phyloP scores from a whole-genome alignment of 148 eudicot genomes.

The Amaranthus palmeri region DNA sequence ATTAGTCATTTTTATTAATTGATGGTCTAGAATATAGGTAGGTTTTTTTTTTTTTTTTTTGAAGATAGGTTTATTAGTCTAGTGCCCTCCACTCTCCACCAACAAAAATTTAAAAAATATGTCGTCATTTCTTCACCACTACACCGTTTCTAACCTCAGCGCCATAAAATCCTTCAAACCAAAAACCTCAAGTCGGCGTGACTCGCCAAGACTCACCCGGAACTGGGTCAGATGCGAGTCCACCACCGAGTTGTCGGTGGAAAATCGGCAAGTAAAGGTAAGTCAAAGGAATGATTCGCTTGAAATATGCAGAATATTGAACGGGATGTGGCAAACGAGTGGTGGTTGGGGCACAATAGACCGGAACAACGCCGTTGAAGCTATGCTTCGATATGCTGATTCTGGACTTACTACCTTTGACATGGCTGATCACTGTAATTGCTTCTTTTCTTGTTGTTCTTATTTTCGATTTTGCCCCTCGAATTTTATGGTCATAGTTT shows the following conservation, averaged over 20 bases:
- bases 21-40: too few species aligned
- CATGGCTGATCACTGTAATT: slow-evolving; percentile 82
- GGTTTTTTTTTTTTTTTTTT: too few species aligned
- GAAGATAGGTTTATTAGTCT: too few species aligned
- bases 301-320: slow-evolving; percentile 74
- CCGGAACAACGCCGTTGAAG: slow-evolving; percentile 74
- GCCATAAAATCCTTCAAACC: slow-evolving; percentile 22
- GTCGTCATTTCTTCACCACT: slow-evolving; percentile 11
- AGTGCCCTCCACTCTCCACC: neutral
- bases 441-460: neutral
- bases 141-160: slow-evolving; percentile 14
- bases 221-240: slow-evolving; percentile 40
- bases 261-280: slow-evolving; percentile 39
- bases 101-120: neutral
- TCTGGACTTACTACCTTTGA: slow-evolving; percentile 81
- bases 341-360: slow-evolving; percentile 97
- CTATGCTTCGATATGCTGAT: slow-evolving; percentile 83
- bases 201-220: slow-evolving; percentile 16
- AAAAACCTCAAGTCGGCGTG: slow-evolving; percentile 20
- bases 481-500: slow-evolving; percentile 2
- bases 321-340: slow-evolving; percentile 99
- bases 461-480: slow-evolving; percentile 19
- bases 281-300: slow-evolving; percentile 58
- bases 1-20: too few species aligned
- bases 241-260: slow-evolving; percentile 21